Conservation (phyloP, 345 rosid species). For the Rhodamnia rubescens region DNA sequence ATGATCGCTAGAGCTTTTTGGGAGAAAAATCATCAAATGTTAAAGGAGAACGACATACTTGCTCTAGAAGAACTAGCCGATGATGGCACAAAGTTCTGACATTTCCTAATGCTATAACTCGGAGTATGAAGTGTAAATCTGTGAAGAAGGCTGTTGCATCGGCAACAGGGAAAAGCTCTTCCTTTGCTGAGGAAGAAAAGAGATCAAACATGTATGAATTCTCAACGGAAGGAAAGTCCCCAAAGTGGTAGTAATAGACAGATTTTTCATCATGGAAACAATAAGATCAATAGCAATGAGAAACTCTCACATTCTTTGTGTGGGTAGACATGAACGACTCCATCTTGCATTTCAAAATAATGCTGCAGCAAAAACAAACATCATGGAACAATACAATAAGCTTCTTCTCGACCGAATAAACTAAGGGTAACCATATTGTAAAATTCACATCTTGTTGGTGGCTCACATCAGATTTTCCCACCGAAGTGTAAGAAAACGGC, state of each 20-base stretch:
- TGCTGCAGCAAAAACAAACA: conserved; percentile 44
- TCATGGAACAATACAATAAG: neutral
- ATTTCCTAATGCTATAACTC: conserved; percentile 85
- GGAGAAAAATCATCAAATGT: neutral
- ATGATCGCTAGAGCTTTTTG: neutral
- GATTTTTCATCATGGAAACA: neutral
- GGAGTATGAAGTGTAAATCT: conserved; percentile 74
- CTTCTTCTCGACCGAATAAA: neutral
- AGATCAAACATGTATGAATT: neutral
- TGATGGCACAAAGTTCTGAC: conserved; percentile 90
- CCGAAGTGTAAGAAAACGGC: conserved; percentile 68
- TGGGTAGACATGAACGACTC: conserved; percentile 85
- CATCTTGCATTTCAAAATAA: conserved; percentile 88
- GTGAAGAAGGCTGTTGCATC: conserved; percentile 93
- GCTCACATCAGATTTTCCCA: conserved; percentile 75
- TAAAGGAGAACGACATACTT: conserved; percentile 26
- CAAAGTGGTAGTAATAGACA: neutral
- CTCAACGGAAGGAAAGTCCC: neutral
- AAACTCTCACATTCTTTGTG: conserved; percentile 57
- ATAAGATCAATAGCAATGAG: neutral
- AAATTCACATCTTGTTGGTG: neutral
- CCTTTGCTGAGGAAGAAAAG: conserved; percentile 38
- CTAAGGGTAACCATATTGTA: neutral
- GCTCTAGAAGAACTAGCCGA: conserved; percentile 91
- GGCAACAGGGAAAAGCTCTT: conserved; percentile 82